Base-by-base conservation (phyloP, 305 asterid genomes). In the Lippia alba region DNA sequence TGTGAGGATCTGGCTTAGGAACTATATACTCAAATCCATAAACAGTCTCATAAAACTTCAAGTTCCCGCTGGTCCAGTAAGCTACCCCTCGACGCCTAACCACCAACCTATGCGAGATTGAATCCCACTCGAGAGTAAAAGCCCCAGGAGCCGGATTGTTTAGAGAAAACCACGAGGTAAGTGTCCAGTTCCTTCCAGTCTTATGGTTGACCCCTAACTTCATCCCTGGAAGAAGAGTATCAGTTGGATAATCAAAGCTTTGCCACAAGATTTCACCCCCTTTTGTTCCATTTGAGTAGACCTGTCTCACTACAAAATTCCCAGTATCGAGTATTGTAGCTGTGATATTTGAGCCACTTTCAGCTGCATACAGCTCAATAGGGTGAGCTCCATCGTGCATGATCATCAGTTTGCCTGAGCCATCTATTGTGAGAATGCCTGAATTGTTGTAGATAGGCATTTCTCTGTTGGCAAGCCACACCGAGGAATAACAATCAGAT, bases 161-260 rank as follows among this genome's bases (percentile, higher is more conserved):
- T 4, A n/a, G 1, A 9, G 12, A 5, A 12, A 6, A 67, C 74
- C 77, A 76, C 15, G 77, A 71, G 15, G 24, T 4, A 14, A 76
- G 67, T n/a, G n/a, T 14, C 81, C 77, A 72, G 0, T 41, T 46
- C 17, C 50, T 40, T 12, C 77, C 74, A 20, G 67, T 76, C 61
- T 19, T 76, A 51, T 19, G 57, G 48, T 71, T 64, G 34, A 59
- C 68, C 7, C 81, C 78, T 9, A 72, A 10, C 61, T 67, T 77
- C 81, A 72, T 77, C 57, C 81, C 81, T 0, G 78, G 72, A 68
- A 77, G 51, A 39, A 77, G 48, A 11, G 81, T 61, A 48, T 72
- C 54, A 14, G 78, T 72, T 1, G 81, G 81, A 62, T 72, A 46
- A 57, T 77, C 81, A 60, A 72, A 77, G 55, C 77, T 77, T 3